Conservation (phyloP, 164 flowering plant species). For the Buxus sempervirens region DNA sequence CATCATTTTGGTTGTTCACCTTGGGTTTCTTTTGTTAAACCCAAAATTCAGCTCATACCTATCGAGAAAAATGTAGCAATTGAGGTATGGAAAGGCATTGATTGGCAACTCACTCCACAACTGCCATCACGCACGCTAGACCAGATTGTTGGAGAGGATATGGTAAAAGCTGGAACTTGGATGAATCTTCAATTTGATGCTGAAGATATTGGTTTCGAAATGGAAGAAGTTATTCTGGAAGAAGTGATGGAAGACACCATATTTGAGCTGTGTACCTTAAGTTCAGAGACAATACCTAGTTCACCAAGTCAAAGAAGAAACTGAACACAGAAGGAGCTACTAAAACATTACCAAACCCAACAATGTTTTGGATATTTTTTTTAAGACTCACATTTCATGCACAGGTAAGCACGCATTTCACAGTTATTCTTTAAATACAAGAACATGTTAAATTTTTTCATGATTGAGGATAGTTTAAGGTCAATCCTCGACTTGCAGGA, state of each 20-base stretch:
- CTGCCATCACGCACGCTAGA: slow-evolving; percentile 31
- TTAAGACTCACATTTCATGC: not conserved
- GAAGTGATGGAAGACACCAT: slow-evolving; percentile 21
- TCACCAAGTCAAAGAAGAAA: not conserved
- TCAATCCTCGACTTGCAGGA: not conserved
- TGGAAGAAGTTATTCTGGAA: slow-evolving; percentile 21
- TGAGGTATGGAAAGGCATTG: slow-evolving; percentile 24
- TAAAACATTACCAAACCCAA: not conserved
- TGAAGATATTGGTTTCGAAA: slow-evolving; percentile 21
- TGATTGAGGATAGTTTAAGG: not conserved
- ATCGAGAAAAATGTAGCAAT: slow-evolving; percentile 15
- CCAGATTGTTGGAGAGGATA: slow-evolving; percentile 25
- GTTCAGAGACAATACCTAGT: not conserved
- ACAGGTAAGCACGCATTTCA: not conserved
- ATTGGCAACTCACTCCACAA: slow-evolving; percentile 14
- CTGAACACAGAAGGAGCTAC: not conserved
- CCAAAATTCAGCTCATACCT: slow-evolving; percentile 3
- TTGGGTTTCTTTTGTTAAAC: slow-evolving; percentile 18
- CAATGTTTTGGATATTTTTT: not conserved
- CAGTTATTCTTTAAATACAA: too few species aligned
- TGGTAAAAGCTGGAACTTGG: slow-evolving; percentile 29
- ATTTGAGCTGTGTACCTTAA: slow-evolving; percentile 14
- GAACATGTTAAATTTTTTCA: not conserved
- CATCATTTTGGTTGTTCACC: slow-evolving; percentile 18
- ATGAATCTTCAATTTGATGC: slow-evolving; percentile 20